phyloP scores from a whole-genome alignment of 139 green algal genomes.

The Chlamydomonas asymmetrica region DNA sequence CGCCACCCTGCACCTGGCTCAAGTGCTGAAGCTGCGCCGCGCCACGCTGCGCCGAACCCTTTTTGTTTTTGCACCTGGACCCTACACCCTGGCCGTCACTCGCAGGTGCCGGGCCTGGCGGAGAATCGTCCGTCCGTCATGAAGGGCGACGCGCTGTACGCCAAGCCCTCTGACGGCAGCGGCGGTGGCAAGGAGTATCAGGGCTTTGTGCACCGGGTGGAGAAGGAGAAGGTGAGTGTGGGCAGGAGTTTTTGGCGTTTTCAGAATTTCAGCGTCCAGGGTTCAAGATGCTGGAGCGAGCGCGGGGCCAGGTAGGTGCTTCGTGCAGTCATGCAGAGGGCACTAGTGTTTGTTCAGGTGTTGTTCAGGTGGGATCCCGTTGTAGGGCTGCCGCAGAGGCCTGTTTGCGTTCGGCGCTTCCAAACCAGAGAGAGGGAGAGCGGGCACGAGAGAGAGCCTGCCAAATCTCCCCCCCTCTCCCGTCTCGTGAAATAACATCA shows the following conservation, averaged over 20 bases:
- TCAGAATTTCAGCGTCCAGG: background rate
- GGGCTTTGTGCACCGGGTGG: conserved; percentile 39
- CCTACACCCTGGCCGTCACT: background rate
- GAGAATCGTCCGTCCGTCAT: conserved; percentile 53
- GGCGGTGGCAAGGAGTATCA: conserved; percentile 31
- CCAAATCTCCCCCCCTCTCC: no score
- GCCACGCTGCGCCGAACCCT: background rate
- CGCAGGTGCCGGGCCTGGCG: conserved; percentile 44
- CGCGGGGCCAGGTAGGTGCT: background rate
- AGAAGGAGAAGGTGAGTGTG: conserved; percentile 31
- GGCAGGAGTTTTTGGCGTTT: background rate
- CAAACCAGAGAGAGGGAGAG: no score
- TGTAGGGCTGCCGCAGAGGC: no score
- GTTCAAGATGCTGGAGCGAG: no score
- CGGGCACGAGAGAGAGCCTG: no score
- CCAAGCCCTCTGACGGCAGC: background rate
- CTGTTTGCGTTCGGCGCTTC: no score
- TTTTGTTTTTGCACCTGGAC: background rate
- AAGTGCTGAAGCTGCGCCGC: background rate
- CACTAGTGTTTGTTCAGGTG: no score
- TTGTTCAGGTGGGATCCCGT: no score
- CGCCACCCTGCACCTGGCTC: background rate
- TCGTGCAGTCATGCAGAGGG: background rate
- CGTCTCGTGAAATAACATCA: no score
- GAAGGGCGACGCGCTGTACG: conserved; percentile 42